Evolutionary conservation across 768 basidiomycete genomes (phyloP).

Genomic region (Mycena floridula): DNA sequence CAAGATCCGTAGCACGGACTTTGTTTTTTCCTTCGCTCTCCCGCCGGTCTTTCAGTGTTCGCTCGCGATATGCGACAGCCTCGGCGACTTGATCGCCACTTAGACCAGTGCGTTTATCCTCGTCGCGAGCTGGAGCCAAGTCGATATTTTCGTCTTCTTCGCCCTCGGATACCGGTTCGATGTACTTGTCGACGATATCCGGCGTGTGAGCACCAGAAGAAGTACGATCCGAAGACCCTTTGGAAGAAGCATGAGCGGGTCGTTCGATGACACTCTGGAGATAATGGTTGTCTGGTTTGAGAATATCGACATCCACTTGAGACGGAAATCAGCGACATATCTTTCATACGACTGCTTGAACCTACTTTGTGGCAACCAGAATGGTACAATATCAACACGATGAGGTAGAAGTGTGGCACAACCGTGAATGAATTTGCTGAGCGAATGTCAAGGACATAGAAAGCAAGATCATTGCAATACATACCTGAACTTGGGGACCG

Average conservation of each 20-base stretch:
- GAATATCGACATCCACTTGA: slow-evolving; percentile 89
- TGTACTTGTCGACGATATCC: slow-evolving; percentile 50
- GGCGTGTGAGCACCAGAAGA: slow-evolving; percentile 38
- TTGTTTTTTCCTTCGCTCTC: slow-evolving; percentile 13
- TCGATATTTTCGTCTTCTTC: slow-evolving; percentile 82
- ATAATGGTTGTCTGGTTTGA: slow-evolving; percentile 84
- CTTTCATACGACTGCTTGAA: slow-evolving; percentile 2
- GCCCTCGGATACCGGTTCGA: slow-evolving; percentile 92
- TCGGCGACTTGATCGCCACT: slow-evolving; percentile 70
- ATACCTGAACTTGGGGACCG: slow-evolving; percentile 95
- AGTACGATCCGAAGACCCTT: slow-evolving; percentile 37
- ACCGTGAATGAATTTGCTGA: slow-evolving; percentile 92
- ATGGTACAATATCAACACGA: slow-evolving; percentile 93
- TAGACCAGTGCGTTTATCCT: slow-evolving; percentile 75
- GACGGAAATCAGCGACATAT: slow-evolving; percentile 1
- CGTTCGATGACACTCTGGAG: slow-evolving; percentile 64
- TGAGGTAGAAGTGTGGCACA: slow-evolving; percentile 90
- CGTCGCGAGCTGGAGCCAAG: slow-evolving; percentile 67
- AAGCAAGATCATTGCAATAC: slow-evolving; percentile 5
- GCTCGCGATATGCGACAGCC: slow-evolving; percentile 83
- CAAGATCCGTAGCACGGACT: slow-evolving; percentile 12
- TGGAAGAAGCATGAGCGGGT: slow-evolving; percentile 46
- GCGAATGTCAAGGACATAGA: slow-evolving; percentile 1
- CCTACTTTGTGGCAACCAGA: slow-evolving; percentile 95
- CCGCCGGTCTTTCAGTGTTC: slow-evolving; percentile 54